These are phyloP conservation scores for Phragmites australis DNA, from an alignment of 176 grass and related monocot genomes.

Conservation along the genomic window DNA sequence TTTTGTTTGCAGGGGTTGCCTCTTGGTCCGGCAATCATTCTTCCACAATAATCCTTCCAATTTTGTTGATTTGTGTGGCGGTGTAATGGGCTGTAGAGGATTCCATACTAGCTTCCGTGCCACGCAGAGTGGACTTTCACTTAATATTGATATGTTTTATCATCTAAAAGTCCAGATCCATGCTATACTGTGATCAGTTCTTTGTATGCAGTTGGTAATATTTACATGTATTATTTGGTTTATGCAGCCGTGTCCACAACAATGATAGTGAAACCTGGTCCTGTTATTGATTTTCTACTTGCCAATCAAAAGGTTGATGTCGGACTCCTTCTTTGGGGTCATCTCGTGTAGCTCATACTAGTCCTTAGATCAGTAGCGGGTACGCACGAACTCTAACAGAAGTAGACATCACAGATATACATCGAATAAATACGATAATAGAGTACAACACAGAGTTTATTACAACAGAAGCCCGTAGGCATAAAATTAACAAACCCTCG, in stretches of 20 bases:
- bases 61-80: constrained; percentile 80
- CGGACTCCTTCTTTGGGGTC: too few relatives aligned
- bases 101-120: constrained; percentile 93
- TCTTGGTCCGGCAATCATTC: constrained; percentile 81
- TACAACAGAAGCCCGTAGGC: too few relatives aligned
- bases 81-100: constrained; percentile 79
- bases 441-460: too few relatives aligned
- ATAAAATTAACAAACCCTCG: too few relatives aligned
- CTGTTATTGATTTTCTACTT: constrained; percentile 81
- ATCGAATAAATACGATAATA: too few relatives aligned
- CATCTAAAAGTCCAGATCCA: neutral
- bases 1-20: constrained; percentile 67
- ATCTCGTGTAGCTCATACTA: too few relatives aligned
- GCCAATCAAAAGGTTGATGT: constrained; percentile 62
- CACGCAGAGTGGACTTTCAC: constrained; percentile 78
- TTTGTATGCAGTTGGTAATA: constrained; percentile 1
- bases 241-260: constrained; percentile 91
- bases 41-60: constrained; percentile 76
- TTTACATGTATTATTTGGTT: neutral
- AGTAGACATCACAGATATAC: too few relatives aligned
- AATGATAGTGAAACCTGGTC: constrained; percentile 91
- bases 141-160: constrained; percentile 70
- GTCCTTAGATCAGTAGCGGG: too few relatives aligned
- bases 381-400: too few relatives aligned
- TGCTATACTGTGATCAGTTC: neutral